Percentiles rank a stretch among this genome's conserved stretches.
phyloP scores from a whole-genome alignment of 2,329 filamentous ascomycete genomes.

The Botrytis paeoniae region DNA sequence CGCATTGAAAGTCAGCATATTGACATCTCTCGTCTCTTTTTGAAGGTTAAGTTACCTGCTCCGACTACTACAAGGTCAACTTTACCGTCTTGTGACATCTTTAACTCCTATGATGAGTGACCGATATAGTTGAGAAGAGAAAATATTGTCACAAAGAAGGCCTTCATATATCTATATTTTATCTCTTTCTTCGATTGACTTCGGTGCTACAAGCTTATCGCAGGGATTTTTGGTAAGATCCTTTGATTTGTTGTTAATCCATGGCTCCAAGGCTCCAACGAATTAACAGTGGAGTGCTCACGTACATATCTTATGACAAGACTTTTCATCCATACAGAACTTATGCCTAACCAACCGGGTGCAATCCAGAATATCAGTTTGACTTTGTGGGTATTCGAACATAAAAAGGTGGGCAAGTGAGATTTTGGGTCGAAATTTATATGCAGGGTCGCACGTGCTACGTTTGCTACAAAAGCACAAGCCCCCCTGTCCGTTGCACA shows the following conservation, averaged over 20 bases:
- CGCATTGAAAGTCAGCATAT: neutral
- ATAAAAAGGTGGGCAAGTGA: neutral
- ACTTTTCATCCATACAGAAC: neutral
- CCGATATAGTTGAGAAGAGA: neutral
- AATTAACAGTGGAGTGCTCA: neutral
- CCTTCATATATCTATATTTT: neutral
- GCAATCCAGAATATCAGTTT: neutral
- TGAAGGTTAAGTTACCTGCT: conserved; percentile 2
- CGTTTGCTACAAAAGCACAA: neutral
- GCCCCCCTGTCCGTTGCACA: neutral
- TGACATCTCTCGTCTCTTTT: neutral
- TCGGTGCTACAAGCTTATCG: neutral
- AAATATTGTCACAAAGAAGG: neutral
- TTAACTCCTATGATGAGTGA: neutral
- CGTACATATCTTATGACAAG: neutral
- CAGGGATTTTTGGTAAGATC: neutral
- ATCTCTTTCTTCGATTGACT: neutral
- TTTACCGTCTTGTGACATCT: neutral
- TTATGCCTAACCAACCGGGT: neutral
- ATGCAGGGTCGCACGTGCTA: neutral
- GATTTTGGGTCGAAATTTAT: neutral
- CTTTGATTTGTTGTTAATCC: neutral
- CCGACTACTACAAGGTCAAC: conserved; percentile 12
- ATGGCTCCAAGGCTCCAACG: neutral
- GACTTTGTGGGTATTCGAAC: neutral